Base-by-base conservation (phyloP, 1,284 basidiomycete species). In the Ustilago crameri region DNA sequence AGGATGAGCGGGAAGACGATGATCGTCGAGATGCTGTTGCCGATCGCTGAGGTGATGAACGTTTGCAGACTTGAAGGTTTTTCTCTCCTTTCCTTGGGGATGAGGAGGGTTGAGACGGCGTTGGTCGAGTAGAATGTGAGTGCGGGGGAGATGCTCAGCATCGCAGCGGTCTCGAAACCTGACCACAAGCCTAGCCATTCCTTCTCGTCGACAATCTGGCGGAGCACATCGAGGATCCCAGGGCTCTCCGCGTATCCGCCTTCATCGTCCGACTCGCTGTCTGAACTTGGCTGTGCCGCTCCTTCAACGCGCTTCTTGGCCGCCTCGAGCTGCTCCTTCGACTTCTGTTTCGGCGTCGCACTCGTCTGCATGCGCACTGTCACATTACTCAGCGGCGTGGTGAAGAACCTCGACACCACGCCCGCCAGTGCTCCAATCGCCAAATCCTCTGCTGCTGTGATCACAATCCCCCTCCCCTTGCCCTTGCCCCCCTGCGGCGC, bases 351-450 rank as follows among this genome's bases (percentile, higher is more conserved):
- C 2, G 75, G 65, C 1, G 56, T 75, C 37, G 75, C 59, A 8
- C 60, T 53, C 8, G 86, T 83, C 74, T 86, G 86, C 61, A 85
- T 83, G 12, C 86, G 64, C 0, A 86, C 85, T 9, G 84, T 85
- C 23, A 86, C 84, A 51, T 85, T 85, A n/a, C 83, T 84, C 22
- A 86, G 76, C 1, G 86, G 86, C n/a, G 85, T 79, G 2, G 84
- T 84, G 49, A 85, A 77, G 35, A 83, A 82, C 43, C 86, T 83
- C 14, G 84, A 84, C 2, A 83, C 60, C 24, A 85, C 71, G 0
- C 86, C 86, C 7, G 85, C 84, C 15, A 86, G 46, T 12, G 84
- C 77, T 0, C 86, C 86, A n/a, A 86, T 80, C 12, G 84, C 53
- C 14, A 87, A 63, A 54, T 86, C 85, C 56, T 86, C 83, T 5